phyloP scores from a whole-genome alignment of 139 green algal genomes.

The Closterium sp. region DNA sequence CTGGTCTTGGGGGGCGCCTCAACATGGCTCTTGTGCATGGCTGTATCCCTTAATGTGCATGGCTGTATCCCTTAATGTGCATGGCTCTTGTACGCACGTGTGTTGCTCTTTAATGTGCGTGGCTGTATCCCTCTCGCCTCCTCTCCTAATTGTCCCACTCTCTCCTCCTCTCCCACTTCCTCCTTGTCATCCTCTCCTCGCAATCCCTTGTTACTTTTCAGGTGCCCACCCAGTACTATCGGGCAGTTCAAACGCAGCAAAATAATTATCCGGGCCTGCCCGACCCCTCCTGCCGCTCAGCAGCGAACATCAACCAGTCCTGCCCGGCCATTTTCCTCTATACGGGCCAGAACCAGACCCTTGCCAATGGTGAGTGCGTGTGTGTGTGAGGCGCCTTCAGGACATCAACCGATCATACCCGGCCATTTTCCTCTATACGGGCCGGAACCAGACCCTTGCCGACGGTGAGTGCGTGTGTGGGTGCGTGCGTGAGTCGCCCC shows the following conservation, averaged over 20 bases:
- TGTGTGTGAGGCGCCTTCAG: background rate
- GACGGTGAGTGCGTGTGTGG: no score
- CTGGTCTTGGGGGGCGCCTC: no score
- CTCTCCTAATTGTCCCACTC: background rate
- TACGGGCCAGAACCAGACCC: constrained; percentile 22
- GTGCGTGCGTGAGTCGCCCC: no score
- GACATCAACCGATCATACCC: no score
- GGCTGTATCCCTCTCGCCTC: no score
- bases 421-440: no score
- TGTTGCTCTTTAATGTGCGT: no score
- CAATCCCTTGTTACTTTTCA: background rate
- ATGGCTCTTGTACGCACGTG: no score
- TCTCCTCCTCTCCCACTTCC: background rate
- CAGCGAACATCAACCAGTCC: background rate
- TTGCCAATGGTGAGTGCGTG: constrained; percentile 19
- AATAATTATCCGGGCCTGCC: background rate
- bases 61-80: no score
- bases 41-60: no score
- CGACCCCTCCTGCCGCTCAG: background rate
- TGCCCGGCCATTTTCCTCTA: constrained; percentile 35
- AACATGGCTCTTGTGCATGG: no score
- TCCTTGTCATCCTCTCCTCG: background rate
- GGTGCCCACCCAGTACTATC: background rate
- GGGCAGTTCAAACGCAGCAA: background rate
- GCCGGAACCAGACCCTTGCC: no score